phyloP scores from a whole-genome alignment of 352 stramenopile genomes.

The Phytophthora boehmeriae region DNA sequence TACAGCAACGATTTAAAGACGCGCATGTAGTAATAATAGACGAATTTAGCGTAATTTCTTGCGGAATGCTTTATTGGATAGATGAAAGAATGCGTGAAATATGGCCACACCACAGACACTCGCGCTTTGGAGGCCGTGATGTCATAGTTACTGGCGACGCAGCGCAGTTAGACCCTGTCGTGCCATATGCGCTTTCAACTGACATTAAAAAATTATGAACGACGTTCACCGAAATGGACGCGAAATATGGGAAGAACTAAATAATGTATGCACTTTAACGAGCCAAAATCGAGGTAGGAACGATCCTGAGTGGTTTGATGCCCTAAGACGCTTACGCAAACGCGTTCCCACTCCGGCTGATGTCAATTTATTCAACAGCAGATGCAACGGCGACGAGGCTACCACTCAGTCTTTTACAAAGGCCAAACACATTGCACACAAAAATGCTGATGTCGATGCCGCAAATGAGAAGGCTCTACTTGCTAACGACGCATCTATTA shows the following conservation, averaged over 20 bases:
- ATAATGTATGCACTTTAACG: background rate
- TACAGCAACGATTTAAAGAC: constrained; percentile 1
- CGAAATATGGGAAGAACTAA: background rate
- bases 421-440: background rate
- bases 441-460: background rate
- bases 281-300: background rate
- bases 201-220: background rate
- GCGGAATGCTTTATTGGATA: background rate
- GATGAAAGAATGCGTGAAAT: background rate
- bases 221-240: background rate
- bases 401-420: background rate
- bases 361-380: background rate
- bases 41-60: constrained; percentile 2
- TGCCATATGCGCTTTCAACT: background rate
- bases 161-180: background rate
- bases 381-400: no score
- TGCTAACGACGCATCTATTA: background rate
- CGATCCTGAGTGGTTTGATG: background rate
- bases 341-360: background rate
- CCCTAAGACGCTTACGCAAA: background rate
- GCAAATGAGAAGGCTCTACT: background rate
- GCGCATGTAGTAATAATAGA: background rate
- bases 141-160: background rate
- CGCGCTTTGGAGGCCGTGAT: background rate
- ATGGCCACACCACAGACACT: no score